A percentile compares a stretch with the other conserved stretches of the same genome.
Evolutionary conservation across 805 yeast genomes (phyloP).

Genomic region (Kazachstania bromeliacearum): DNA sequence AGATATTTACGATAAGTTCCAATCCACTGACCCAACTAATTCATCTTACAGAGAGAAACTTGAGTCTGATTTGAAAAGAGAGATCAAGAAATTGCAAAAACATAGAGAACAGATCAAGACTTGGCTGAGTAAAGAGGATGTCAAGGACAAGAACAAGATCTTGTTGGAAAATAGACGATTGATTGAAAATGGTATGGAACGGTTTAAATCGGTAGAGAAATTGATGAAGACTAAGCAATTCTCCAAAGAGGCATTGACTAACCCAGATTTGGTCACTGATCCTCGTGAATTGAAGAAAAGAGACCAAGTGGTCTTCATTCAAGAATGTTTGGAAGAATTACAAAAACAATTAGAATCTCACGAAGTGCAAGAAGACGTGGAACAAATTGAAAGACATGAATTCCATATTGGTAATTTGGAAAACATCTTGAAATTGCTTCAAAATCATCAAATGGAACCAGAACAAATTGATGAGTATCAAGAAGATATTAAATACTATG

Average conservation of each 20-base stretch:
- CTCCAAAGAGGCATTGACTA: conserved; percentile 82
- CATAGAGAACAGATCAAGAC: conserved; percentile 90
- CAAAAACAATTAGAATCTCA: conserved; percentile 70
- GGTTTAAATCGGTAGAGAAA: conserved; percentile 89
- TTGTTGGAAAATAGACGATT: conserved; percentile 65
- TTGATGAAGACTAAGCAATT: conserved; percentile 89
- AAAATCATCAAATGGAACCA: conserved; percentile 70
- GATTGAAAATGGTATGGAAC: conserved; percentile 81
- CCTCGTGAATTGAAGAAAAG: conserved; percentile 74
- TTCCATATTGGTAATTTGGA: conserved; percentile 76
- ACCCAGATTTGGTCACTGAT: conserved; percentile 51
- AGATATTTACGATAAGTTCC: conserved; percentile 74
- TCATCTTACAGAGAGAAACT: conserved; percentile 87
- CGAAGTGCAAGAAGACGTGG: conserved; percentile 40
- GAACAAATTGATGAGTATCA: conserved; percentile 66
- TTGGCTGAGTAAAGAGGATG: conserved; percentile 87
- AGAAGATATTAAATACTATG: conserved; percentile 88
- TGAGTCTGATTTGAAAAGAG: conserved; percentile 86
- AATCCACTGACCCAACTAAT: conserved; percentile 53
- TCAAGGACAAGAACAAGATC: conserved; percentile 72
- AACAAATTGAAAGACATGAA: conserved; percentile 59
- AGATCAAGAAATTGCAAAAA: conserved; percentile 88
- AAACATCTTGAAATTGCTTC: conserved; percentile 62
- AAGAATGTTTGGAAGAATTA: conserved; percentile 65
- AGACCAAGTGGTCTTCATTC: conserved; percentile 62